Conservation (phyloP, 2,329 filamentous ascomycete genomes). For the Chaetomiaceae sp. region DNA sequence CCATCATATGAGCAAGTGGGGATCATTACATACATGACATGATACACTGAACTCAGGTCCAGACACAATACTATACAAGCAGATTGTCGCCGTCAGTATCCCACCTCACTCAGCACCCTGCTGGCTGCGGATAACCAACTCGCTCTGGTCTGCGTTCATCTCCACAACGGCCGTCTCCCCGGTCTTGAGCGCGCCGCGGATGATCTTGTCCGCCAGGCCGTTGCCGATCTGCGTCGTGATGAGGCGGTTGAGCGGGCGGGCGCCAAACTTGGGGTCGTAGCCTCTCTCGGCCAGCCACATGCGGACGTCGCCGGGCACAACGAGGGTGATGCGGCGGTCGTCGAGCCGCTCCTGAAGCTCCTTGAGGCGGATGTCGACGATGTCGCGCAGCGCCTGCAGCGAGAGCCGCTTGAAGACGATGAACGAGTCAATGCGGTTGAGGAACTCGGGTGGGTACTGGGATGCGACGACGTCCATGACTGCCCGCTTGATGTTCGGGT, state of each 20-base stretch:
- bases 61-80: slow-evolving; percentile 1
- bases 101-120: background rate
- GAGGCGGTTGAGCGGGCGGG: slow-evolving; percentile 81
- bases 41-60: no score
- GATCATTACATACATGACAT: slow-evolving; percentile 1
- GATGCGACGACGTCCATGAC: slow-evolving; percentile 83
- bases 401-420: slow-evolving; percentile 91
- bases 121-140: slow-evolving; percentile 39
- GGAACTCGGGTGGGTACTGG: slow-evolving; percentile 81
- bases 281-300: slow-evolving; percentile 84
- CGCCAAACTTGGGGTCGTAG: slow-evolving; percentile 88
- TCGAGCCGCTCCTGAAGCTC: slow-evolving; percentile 80
- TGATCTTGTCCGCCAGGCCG: slow-evolving; percentile 83
- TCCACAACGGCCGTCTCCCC: slow-evolving; percentile 68
- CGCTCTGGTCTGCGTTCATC: slow-evolving; percentile 56
- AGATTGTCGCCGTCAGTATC: background rate
- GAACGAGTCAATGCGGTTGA: slow-evolving; percentile 95
- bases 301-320: slow-evolving; percentile 65
- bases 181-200: slow-evolving; percentile 70
- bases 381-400: slow-evolving; percentile 71
- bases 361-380: slow-evolving; percentile 83
- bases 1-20: background rate
- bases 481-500: slow-evolving; percentile 63
- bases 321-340: slow-evolving; percentile 73
- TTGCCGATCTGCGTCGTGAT: slow-evolving; percentile 90